Evolutionary conservation across 2,329 filamentous ascomycete genomes (phyloP).

Genomic region (Furcasterigmium sp.): DNA sequence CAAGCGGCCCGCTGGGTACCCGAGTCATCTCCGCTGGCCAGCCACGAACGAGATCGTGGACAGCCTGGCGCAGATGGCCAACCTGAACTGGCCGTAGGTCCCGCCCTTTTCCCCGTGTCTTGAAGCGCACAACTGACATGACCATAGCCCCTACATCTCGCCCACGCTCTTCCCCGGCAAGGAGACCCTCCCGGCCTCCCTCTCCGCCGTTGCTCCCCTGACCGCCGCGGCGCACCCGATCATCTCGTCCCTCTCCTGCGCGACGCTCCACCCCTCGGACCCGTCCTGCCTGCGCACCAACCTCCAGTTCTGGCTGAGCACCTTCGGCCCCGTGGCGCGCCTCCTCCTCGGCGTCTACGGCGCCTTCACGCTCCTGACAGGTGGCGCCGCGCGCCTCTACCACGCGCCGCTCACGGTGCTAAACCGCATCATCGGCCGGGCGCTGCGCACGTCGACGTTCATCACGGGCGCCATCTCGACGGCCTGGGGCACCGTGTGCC

Average conservation of each 20-base stretch:
- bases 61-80: constrained; percentile 74
- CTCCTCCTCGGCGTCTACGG: constrained; percentile 73
- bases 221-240: constrained; percentile 82
- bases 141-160: constrained; percentile 67
- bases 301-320: constrained; percentile 78
- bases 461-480: constrained; percentile 79
- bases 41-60: constrained; percentile 71
- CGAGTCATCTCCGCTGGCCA: constrained; percentile 67
- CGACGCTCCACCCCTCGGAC: constrained; percentile 79
- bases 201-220: constrained; percentile 69
- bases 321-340: constrained; percentile 73
- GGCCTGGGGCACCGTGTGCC: constrained; percentile 82
- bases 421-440: constrained; percentile 59
- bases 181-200: constrained; percentile 58
- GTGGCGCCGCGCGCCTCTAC: constrained; percentile 59
- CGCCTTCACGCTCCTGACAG: constrained; percentile 60
- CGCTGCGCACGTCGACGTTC: constrained; percentile 72
- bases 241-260: constrained; percentile 81
- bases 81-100: constrained; percentile 75
- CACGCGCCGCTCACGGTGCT: constrained; percentile 63
- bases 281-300: constrained; percentile 86
- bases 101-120: not conserved
- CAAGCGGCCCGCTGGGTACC: constrained; percentile 61
- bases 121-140: constrained; percentile 11
- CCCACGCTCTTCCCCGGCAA: constrained; percentile 80